Evolutionary conservation across 352 stramenopile species (phyloP).

Genomic region (Phytophthora macrochlamydospora): DNA sequence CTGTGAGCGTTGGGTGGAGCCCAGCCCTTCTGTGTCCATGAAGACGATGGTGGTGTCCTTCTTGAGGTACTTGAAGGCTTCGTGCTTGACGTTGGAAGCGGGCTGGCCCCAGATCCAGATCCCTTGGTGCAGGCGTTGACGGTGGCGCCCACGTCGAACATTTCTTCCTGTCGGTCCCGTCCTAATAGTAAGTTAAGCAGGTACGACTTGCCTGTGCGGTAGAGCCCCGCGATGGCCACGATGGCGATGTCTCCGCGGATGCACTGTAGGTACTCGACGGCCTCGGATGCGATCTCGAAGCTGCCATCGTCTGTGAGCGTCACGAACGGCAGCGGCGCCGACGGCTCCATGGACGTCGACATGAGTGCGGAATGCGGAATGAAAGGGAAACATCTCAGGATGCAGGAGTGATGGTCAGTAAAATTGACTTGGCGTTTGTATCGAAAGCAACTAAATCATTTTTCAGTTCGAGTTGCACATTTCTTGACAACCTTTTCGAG

Average conservation of each 20-base stretch:
- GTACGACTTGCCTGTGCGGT: slow-evolving; percentile 84
- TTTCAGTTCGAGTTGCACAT: slow-evolving; percentile 2
- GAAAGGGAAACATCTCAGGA: not conserved
- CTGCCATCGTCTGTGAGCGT: slow-evolving; percentile 70
- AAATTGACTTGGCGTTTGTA: not conserved
- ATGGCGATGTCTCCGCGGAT: slow-evolving; percentile 67
- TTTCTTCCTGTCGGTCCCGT: slow-evolving; percentile 48
- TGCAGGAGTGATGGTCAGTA: slow-evolving; percentile 1
- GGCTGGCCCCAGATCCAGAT: slow-evolving; percentile 86
- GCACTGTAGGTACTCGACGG: slow-evolving; percentile 59
- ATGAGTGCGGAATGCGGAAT: slow-evolving; percentile 1
- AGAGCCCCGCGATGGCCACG: slow-evolving; percentile 74
- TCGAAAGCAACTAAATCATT: not conserved
- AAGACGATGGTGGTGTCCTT: slow-evolving; percentile 66
- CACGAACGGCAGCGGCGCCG: slow-evolving; percentile 67
- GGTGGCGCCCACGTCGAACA: slow-evolving; percentile 79
- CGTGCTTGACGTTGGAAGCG: slow-evolving; percentile 8
- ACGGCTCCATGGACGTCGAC: not conserved
- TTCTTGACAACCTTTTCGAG: not conserved
- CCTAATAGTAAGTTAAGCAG: slow-evolving; percentile 73
- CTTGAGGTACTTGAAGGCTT: slow-evolving; percentile 47
- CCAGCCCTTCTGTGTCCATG: slow-evolving; percentile 81
- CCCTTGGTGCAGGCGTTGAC: slow-evolving; percentile 80
- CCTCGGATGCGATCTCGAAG: slow-evolving; percentile 66
- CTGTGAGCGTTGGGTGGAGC: slow-evolving; percentile 62